These are phyloP conservation scores for Pythium sp. DNA, from an alignment of 352 stramenopile species.

Conservation along the genomic window DNA sequence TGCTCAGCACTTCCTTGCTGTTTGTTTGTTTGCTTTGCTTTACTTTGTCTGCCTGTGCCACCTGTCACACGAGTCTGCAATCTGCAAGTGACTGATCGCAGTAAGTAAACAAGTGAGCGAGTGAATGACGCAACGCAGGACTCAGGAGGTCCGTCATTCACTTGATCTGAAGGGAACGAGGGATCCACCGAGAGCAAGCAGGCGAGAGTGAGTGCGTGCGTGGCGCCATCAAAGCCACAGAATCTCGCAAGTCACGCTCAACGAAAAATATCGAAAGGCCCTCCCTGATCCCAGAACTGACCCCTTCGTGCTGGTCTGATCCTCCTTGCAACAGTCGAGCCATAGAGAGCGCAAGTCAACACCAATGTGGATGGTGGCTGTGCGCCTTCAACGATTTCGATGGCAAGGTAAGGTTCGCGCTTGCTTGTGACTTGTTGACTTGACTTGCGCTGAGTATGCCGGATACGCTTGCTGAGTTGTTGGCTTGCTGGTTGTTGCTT, in stretches of 20 bases:
- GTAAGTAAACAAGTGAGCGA: neutral
- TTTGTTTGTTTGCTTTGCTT: neutral
- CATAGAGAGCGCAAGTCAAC: neutral
- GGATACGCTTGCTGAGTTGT: neutral
- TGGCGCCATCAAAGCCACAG: neutral
- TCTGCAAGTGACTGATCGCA: neutral
- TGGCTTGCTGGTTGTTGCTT: neutral
- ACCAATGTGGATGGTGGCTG: neutral
- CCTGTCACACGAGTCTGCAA: neutral
- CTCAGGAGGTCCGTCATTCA: neutral
- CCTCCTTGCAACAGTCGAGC: neutral
- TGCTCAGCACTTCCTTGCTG: neutral
- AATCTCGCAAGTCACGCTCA: neutral
- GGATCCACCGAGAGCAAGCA: slow-evolving; percentile 4
- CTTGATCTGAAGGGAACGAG: neutral
- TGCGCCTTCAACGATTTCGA: neutral
- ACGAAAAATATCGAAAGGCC: neutral
- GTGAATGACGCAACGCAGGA: neutral
- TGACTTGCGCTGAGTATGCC: neutral
- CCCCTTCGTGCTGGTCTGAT: neutral
- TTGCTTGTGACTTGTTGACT: neutral
- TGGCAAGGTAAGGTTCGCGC: neutral
- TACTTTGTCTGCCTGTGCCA: neutral
- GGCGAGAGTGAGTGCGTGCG: neutral
- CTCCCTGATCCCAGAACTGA: neutral